Evolutionary conservation across 345 rosid species (phyloP).

Genomic region (Orychophragmus violaceus): DNA sequence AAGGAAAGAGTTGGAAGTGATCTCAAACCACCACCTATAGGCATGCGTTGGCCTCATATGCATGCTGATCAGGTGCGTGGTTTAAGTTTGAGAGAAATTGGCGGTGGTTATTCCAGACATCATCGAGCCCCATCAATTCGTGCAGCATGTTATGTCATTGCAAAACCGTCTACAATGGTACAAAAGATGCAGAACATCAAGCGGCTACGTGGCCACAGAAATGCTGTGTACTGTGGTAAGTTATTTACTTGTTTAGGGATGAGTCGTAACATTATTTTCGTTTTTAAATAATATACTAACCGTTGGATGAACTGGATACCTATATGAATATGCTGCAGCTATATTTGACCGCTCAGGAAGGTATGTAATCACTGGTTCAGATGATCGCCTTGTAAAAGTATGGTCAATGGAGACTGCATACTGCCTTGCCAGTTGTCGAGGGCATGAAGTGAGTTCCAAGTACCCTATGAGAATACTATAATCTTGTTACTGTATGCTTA

Average conservation of each 20-base stretch:
- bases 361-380: slow-evolving; percentile 96
- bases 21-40: slow-evolving; percentile 44
- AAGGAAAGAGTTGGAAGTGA: slow-evolving; percentile 29
- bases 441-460: slow-evolving; percentile 83
- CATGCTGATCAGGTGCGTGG: slow-evolving; percentile 90
- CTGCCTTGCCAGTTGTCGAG: slow-evolving; percentile 98
- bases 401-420: slow-evolving; percentile 99
- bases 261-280: background rate
- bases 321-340: slow-evolving; percentile 57
- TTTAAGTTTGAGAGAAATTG: slow-evolving; percentile 84
- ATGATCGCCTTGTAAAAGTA: slow-evolving; percentile 95
- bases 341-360: slow-evolving; percentile 92
- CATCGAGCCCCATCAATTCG: slow-evolving; percentile 93
- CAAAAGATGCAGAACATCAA: slow-evolving; percentile 94
- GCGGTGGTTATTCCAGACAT: slow-evolving; percentile 95
- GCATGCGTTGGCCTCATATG: slow-evolving; percentile 97
- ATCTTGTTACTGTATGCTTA: slow-evolving; percentile 6
- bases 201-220: slow-evolving; percentile 88
- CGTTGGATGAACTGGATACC: slow-evolving; percentile 7
- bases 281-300: background rate
- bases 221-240: slow-evolving; percentile 98
- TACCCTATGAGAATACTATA: slow-evolving; percentile 1
- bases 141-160: slow-evolving; percentile 92
- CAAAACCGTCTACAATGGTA: slow-evolving; percentile 89
- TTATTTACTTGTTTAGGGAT: slow-evolving; percentile 5